Evolutionary conservation across 148 eudicot species (phyloP).

Genomic region (Talinum fruticosum): DNA sequence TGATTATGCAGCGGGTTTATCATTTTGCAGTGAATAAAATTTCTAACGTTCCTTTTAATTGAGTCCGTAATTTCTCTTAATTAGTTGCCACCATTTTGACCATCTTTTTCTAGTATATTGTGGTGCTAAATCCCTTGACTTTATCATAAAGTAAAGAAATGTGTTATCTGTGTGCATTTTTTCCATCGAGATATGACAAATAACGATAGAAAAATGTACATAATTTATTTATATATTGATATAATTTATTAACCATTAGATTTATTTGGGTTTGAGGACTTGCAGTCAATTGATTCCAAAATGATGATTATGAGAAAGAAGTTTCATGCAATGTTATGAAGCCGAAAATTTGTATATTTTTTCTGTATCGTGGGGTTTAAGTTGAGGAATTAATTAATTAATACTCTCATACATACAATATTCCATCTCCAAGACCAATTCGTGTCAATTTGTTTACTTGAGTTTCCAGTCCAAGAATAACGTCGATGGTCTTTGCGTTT

Average conservation of each 20-base stretch:
- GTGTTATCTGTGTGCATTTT: neutral
- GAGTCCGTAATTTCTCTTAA: neutral
- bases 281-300: neutral
- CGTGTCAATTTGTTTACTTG: neutral
- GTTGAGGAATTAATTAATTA: neutral
- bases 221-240: no score
- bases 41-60: neutral
- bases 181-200: no score
- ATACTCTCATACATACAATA: neutral
- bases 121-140: neutral
- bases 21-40: neutral
- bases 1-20: conserved; percentile 5
- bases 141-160: no score
- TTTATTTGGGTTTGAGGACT: neutral
- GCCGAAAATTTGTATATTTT: neutral
- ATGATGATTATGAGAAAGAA: neutral
- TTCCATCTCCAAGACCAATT: neutral
- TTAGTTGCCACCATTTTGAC: conserved; percentile 6
- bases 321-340: neutral
- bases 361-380: neutral
- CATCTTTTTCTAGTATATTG: neutral
- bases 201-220: no score
- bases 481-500: neutral
- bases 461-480: neutral
- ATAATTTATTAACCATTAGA: no score